These are phyloP conservation scores for Globisporangium echinulatum DNA, from an alignment of 352 stramenopile genomes.

Conservation along the genomic window DNA sequence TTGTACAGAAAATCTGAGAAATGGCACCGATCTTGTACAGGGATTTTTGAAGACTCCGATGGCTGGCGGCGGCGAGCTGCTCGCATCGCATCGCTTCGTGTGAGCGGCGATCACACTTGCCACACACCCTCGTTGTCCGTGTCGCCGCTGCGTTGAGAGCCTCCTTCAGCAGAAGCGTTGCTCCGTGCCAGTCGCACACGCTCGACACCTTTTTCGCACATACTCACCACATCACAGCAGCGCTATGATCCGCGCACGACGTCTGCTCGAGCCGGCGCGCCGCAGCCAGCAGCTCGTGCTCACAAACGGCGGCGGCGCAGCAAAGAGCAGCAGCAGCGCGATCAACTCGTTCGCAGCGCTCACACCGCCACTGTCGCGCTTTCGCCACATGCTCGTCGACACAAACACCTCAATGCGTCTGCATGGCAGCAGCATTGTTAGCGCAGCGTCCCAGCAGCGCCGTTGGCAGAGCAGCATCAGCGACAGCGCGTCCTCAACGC, in stretches of 20 bases:
- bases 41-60: too few species aligned
- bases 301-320: slow-evolving; percentile 4
- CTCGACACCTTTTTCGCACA: not conserved
- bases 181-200: too few species aligned
- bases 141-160: too few species aligned
- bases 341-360: slow-evolving; percentile 7
- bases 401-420: not conserved
- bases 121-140: too few species aligned
- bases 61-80: too few species aligned
- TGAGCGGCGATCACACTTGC: too few species aligned
- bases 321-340: slow-evolving; percentile 1
- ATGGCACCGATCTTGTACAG: too few species aligned
- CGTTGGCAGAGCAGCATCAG: slow-evolving; percentile 8
- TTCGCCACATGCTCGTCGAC: slow-evolving; percentile 3
- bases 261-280: slow-evolving; percentile 13
- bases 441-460: slow-evolving; percentile 2
- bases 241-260: slow-evolving; percentile 21
- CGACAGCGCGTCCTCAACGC: not conserved
- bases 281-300: slow-evolving; percentile 16
- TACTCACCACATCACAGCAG: not conserved
- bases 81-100: too few species aligned
- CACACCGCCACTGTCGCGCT: slow-evolving; percentile 3
- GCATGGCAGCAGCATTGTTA: too few species aligned
- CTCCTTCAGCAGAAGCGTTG: too few species aligned
- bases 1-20: too few species aligned